These are phyloP conservation scores for Aquilaria agallochum DNA, from an alignment of 441 rosid genomes.

Conservation along the genomic window DNA sequence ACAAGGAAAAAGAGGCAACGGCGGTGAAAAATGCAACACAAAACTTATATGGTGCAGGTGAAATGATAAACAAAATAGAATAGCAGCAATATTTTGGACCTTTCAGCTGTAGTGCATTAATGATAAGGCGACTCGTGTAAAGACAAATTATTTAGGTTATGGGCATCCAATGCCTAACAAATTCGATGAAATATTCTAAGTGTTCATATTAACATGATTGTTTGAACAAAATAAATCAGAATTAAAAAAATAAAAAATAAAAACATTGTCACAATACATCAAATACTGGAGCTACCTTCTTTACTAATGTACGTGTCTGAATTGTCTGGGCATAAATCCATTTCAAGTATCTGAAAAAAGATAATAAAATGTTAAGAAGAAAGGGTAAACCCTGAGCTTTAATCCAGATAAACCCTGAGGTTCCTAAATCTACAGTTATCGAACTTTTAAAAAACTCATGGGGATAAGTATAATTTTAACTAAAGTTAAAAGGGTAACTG, in stretches of 20 bases:
- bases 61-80: no score
- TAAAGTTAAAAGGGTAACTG: background rate
- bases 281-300: conserved; percentile 26
- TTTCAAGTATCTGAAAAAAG: conserved; percentile 34
- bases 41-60: no score
- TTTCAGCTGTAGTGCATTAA: no score
- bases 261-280: background rate
- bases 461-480: background rate
- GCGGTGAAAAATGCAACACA: background rate
- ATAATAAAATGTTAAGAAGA: conserved; percentile 9
- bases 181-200: background rate
- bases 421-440: no score
- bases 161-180: background rate
- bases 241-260: background rate
- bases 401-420: no score
- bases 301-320: conserved; percentile 20
- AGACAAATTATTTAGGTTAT: no score
- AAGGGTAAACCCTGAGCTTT: no score
- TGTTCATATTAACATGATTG: conserved; percentile 3
- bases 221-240: conserved; percentile 3
- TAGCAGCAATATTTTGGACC: no score
- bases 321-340: conserved; percentile 44
- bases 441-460: background rate
- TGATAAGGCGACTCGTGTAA: no score
- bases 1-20: conserved; percentile 10